These are phyloP conservation scores for Fusarium camptoceras DNA, from an alignment of 2,329 filamentous ascomycete species.

Conservation along the genomic window DNA sequence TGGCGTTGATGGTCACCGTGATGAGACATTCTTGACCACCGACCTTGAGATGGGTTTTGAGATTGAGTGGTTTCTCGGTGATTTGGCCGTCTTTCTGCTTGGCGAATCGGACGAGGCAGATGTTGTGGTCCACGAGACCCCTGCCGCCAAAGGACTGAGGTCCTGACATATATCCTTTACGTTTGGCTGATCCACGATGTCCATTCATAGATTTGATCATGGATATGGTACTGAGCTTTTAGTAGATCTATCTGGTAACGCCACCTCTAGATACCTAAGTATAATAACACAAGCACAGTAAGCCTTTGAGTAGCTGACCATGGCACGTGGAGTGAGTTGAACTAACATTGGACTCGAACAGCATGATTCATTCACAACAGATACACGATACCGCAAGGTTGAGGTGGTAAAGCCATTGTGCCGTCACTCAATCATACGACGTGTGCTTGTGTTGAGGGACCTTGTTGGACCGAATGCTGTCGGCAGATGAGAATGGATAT, in stretches of 20 bases:
- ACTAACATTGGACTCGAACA: not conserved
- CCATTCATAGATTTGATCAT: no score
- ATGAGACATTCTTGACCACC: conserved; percentile 16
- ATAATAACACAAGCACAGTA: not conserved
- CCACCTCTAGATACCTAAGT: not conserved
- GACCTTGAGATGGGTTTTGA: conserved; percentile 25
- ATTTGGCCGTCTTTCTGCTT: conserved; percentile 14
- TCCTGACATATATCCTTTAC: no score
- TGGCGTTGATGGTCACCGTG: conserved; percentile 36
- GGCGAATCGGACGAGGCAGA: conserved; percentile 32
- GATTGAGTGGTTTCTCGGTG: conserved; percentile 29
- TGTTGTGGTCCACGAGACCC: conserved; percentile 34
- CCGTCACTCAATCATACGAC: not conserved
- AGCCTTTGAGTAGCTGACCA: not conserved
- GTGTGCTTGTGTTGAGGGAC: not conserved
- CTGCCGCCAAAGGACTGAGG: not conserved
- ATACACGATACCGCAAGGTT: not conserved
- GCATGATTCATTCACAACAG: not conserved
- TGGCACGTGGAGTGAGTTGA: not conserved
- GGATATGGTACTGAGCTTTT: no score
- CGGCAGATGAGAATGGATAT: not conserved
- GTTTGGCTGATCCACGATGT: no score
- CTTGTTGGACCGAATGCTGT: not conserved
- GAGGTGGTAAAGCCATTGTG: not conserved
- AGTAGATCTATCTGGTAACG: no score